A percentile compares a stretch with the other conserved stretches of the same genome.
Evolutionary conservation across 345 rosid species (phyloP).

Genomic region (Euphorbia lathyris): DNA sequence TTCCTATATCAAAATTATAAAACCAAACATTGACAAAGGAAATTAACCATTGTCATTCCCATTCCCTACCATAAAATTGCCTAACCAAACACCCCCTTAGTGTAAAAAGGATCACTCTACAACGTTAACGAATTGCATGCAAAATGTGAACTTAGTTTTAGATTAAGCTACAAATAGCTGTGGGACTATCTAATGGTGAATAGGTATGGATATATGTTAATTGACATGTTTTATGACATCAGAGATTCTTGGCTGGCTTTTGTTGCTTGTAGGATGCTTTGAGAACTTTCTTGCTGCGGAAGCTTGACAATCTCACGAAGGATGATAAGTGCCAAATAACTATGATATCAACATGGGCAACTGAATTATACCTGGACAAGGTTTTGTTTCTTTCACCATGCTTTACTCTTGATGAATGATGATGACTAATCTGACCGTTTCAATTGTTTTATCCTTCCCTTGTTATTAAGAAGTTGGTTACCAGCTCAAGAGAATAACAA

Average conservation of each 20-base stretch:
- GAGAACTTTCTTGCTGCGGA: constrained; percentile 84
- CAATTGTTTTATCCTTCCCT: constrained; percentile 7
- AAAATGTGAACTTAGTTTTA: neutral
- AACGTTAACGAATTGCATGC: neutral
- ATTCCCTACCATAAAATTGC: too few relatives aligned
- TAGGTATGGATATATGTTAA: neutral
- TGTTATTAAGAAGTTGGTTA: constrained; percentile 3
- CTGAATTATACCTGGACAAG: constrained; percentile 97
- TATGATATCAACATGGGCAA: constrained; percentile 98
- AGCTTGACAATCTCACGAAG: constrained; percentile 90
- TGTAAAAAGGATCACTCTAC: neutral
- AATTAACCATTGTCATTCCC: too few relatives aligned
- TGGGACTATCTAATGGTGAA: neutral
- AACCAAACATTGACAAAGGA: too few relatives aligned
- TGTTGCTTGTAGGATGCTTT: constrained; percentile 81
- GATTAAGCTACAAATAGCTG: neutral
- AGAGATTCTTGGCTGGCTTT: constrained; percentile 13
- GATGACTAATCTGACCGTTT: constrained; percentile 3
- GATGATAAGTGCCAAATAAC: constrained; percentile 97
- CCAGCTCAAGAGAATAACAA: constrained; percentile 1
- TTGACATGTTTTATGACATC: constrained; percentile 5
- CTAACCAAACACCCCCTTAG: too few relatives aligned
- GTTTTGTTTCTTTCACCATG: constrained; percentile 42
- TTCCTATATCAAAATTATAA: too few relatives aligned
- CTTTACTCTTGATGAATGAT: constrained; percentile 13